Conservation (phyloP, 139 green algal genomes). For the Mesostigma viride region DNA sequence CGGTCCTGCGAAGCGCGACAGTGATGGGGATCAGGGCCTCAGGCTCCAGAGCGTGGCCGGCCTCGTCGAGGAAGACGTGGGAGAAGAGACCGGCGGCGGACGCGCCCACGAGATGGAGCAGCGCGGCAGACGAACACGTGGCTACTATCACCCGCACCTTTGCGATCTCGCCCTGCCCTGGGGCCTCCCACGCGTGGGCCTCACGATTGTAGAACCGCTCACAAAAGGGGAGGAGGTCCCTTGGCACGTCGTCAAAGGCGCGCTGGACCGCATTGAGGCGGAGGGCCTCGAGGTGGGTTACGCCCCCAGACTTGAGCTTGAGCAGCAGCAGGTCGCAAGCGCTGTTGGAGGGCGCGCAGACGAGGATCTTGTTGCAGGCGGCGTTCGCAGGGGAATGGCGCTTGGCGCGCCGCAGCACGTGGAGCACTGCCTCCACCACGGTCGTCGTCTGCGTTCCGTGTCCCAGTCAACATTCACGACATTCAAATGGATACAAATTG, state of each 20-base stretch:
- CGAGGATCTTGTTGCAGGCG: too few species aligned
- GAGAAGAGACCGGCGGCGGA: constrained; percentile 34
- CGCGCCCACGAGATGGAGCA: too few species aligned
- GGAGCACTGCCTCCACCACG: constrained; percentile 13
- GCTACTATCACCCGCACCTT: background rate
- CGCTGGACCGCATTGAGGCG: too few species aligned
- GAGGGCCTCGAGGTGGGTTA: background rate
- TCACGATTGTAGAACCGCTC: too few species aligned
- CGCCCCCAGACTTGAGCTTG: background rate
- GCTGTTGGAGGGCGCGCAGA: constrained; percentile 16
- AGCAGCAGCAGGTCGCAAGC: background rate
- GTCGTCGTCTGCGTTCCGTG: constrained; percentile 28
- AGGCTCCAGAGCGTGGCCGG: constrained; percentile 24
- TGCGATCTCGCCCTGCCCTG: too few species aligned
- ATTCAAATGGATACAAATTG: too few species aligned
- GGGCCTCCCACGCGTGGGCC: too few species aligned
- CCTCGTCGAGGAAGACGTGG: constrained; percentile 38
- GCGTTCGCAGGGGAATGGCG: too few species aligned
- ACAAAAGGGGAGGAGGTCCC: too few species aligned
- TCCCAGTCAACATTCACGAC: too few species aligned
- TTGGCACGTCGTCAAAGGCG: too few species aligned
- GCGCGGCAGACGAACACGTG: constrained; percentile 10
- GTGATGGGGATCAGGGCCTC: constrained; percentile 15
- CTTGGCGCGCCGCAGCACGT: background rate
- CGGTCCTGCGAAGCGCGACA: too few species aligned